Evolutionary conservation across 1,139 yeast species (phyloP), one percentile per base, ranked within the genome.

Genomic region (Suzukiozyma palmioleophila): DNA sequence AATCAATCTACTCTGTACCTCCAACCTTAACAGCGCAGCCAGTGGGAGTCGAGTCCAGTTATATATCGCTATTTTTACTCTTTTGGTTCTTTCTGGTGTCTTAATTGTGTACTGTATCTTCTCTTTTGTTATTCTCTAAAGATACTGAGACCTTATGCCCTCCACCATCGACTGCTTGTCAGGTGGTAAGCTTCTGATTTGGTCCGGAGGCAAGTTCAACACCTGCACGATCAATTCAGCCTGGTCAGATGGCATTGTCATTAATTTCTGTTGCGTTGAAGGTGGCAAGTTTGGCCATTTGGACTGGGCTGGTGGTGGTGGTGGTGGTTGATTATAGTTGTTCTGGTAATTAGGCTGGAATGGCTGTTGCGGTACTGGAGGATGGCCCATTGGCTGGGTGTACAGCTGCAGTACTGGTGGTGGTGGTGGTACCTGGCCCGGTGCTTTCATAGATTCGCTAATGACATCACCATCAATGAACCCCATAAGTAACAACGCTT

Each of bases 401-500:
- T 5, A 22, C 21, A 4, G 26, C 13, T 39, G 36, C 12, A 24
- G 33, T 28, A 18, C 21, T 16, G 33, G 40, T 8, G 35, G 35
- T 24, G 48, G 48, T 2, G 49, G 46, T 3, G 63, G 56, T 2
- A 57, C 50, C 2, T 62, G 34, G 1, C 63, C 64, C 3, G 47
- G 40, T 15, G 54, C 49, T 33, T 62, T 64, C 64, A 66, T 66
- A 15, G 75, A 60, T 43, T 69, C 75, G 28, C 72, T 68, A 22
- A 84, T 78, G 14, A 81, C 83, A 32, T 78, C 81, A 32, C 73
- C 69, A 54, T 83, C 85, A 26, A 84, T 77, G 37, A 84, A 69
- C 0, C 92, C 94, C 90, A 84, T 83, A 36, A 82, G 66, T n/a
- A 84, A 58, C 45, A 84, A 64, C 2, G 88, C 85, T 55, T 84